These are phyloP conservation scores for Amaranthus tricolor DNA, from an alignment of 179 eudicot genomes.

Conservation along the genomic window DNA sequence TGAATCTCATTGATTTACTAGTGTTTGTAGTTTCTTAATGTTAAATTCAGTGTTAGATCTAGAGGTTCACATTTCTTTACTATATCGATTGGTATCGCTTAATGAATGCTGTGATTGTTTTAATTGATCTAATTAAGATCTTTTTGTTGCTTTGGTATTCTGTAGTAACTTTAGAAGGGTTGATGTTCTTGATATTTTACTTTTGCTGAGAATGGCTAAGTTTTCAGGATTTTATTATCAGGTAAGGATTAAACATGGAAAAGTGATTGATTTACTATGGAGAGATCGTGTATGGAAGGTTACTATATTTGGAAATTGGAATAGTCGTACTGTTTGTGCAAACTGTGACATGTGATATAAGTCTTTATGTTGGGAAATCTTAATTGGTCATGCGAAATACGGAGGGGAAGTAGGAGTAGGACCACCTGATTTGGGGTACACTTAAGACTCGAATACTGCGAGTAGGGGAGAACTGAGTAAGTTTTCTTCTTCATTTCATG, in stretches of 20 bases:
- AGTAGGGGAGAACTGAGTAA: background rate
- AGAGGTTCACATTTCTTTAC: background rate
- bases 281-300: background rate
- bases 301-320: background rate
- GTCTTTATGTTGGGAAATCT: background rate
- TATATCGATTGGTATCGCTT: background rate
- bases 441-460: background rate
- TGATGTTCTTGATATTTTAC: background rate
- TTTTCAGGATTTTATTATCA: background rate
- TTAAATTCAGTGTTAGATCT: slow-evolving; percentile 15
- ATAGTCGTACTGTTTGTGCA: background rate
- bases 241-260: background rate
- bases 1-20: background rate
- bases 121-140: slow-evolving; percentile 15
- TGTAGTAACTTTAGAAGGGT: background rate
- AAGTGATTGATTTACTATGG: background rate
- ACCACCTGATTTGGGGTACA: background rate
- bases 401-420: background rate
- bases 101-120: background rate
- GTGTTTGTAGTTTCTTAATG: background rate
- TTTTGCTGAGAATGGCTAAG: background rate
- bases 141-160: background rate
- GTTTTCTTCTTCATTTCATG: background rate
- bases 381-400: background rate
- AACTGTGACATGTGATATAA: too few species aligned